Base-by-base conservation (phyloP, 257 asterid species). In the Osmanthus fragrans region DNA sequence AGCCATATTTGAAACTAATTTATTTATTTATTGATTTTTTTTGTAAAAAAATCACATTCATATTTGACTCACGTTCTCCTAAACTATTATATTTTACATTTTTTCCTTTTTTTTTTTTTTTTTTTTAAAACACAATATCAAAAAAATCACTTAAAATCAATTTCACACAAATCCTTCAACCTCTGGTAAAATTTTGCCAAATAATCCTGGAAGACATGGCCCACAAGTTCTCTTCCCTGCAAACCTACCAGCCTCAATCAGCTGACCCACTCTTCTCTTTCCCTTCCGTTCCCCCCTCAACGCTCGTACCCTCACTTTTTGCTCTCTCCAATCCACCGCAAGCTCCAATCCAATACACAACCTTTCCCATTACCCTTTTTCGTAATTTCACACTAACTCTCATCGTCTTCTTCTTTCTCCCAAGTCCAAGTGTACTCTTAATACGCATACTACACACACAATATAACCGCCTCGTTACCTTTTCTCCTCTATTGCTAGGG, bases 401-500 rank as follows among this genome's bases (percentile, higher is more conserved):
- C 82, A 47, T 47, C 58, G 58, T 60, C 84, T 56, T 83, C 60
- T 77, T 71, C 83, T 45, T 84, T n/a, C 83, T 56, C 76, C 58
- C 58, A 11, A 42, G 51, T 12, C 51, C 51, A 47, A 47, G 58
- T 47, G 58, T 16, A 18, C 76, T 33, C 70, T 70, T 58, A 42
- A 56, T 11, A 10, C 19, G 12, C 84, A 9, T 77, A 65, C 83
- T 49, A 15, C 49, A 25, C 73, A 83, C 81, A 73, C 70, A 51
- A 71, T 80, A 75, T 84, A 80, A 82, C 85, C 77, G 81, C 74
- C 84, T 76, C 83, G 75, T 73, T 47, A 67, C 58, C 85, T 45
- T 78, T 60, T 71, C 29, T 27, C 67, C 82, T 70, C 74, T 67
- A 25, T 37, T 71, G 64, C 86, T 86, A 88, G 92, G 92, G 89